Conservation (phyloP, 164 flowering plant genomes). For the Magnolia kwangsiensis region DNA sequence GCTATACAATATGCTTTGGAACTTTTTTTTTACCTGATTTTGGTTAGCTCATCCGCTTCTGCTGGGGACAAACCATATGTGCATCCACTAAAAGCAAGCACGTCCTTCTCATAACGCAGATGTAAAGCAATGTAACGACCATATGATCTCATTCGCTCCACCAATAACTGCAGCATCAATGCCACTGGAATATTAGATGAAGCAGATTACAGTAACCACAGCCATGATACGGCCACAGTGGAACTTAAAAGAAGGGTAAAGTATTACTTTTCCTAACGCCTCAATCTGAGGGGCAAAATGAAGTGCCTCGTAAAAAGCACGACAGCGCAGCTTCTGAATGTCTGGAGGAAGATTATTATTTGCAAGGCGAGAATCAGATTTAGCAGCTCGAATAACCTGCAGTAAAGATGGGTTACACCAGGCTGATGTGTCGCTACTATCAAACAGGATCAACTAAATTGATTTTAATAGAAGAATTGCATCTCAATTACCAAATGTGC, state of each 20-base stretch:
- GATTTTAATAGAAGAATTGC: neutral
- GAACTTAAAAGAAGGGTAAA: neutral
- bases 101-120: slow-evolving; percentile 90
- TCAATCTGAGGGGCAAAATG: slow-evolving; percentile 89
- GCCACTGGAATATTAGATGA: neutral
- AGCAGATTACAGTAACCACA: neutral
- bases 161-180: slow-evolving; percentile 52
- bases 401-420: slow-evolving; percentile 4
- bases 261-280: slow-evolving; percentile 84
- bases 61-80: slow-evolving; percentile 70
- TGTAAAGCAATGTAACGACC: slow-evolving; percentile 92
- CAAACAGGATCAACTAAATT: neutral
- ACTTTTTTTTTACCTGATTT: slow-evolving; percentile 56
- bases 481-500: neutral
- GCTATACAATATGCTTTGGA: neutral
- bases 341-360: slow-evolving; percentile 86
- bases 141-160: slow-evolving; percentile 85
- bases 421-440: neutral
- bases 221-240: neutral
- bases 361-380: slow-evolving; percentile 94
- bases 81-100: slow-evolving; percentile 99
- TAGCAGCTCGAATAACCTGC: slow-evolving; percentile 91
- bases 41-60: slow-evolving; percentile 83
- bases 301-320: slow-evolving; percentile 87
- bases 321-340: slow-evolving; percentile 91